A percentile compares a stretch with the other conserved stretches of the same genome.
Conservation (phyloP, 305 asterid species). For the Caryopteris hybrid region DNA sequence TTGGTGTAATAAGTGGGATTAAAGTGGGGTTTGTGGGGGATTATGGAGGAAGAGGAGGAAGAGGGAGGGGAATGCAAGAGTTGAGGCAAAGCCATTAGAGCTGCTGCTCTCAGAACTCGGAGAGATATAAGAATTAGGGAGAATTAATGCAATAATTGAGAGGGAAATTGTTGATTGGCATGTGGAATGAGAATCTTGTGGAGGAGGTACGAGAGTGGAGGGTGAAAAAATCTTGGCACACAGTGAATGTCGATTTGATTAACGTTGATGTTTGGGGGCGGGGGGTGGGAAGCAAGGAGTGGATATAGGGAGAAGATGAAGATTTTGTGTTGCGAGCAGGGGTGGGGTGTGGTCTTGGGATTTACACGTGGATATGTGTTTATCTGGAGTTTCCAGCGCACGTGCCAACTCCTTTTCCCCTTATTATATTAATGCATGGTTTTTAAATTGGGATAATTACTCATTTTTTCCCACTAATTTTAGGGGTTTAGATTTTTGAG, state of each 20-base stretch:
- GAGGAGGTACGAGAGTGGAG: slow-evolving; percentile 24
- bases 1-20: slow-evolving; percentile 25
- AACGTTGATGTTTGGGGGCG: not conserved
- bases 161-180: slow-evolving; percentile 12
- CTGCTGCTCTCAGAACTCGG: not conserved
- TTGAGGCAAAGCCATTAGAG: slow-evolving; percentile 69
- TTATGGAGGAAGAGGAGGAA: slow-evolving; percentile 42
- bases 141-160: not conserved
- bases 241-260: slow-evolving; percentile 2
- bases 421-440: not conserved
- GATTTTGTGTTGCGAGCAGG: slow-evolving; percentile 14
- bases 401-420: not conserved
- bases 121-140: too few relatives aligned
- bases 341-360: slow-evolving; percentile 23
- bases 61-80: slow-evolving; percentile 56
- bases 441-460: too few relatives aligned
- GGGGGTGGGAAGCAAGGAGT: too few relatives aligned
- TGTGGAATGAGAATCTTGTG: slow-evolving; percentile 22
- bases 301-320: slow-evolving; percentile 24
- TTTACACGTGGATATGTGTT: slow-evolving; percentile 34
- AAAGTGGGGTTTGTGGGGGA: slow-evolving; percentile 50
- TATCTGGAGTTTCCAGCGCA: slow-evolving; percentile 7
- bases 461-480: too few relatives aligned
- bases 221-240: not conserved
- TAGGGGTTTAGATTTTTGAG: too few relatives aligned